Base-by-base conservation (phyloP, 495 filamentous ascomycete genomes). In the Bathelium albidoporum region DNA sequence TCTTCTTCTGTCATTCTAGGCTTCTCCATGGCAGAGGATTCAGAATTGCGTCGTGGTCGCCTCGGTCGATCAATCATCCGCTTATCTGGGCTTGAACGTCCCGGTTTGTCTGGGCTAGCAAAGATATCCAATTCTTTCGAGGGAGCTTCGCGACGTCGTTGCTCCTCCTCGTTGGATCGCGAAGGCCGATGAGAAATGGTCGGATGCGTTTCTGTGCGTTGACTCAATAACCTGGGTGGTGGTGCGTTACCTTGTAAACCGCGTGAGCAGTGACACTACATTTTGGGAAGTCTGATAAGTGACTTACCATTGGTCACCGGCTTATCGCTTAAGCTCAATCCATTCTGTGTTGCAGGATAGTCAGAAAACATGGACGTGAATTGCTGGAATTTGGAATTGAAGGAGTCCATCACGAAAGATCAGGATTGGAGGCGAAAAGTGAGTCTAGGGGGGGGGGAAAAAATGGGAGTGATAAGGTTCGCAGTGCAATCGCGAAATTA, bases 31-130 rank as follows among this genome's bases (percentile, higher is more conserved):
- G 94, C 80, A 0, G 95, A 99, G 0, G 94, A 95, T 62, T 97
- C 95, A 2, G 94, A 97, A 74, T 97, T 97, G 58, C 92, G 87
- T 67, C 95, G 84, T 10, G 83, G 83, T 52, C 88, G 84, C 18
- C 61, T 60, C 11, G 65, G 59, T 55, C 58, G 28, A 18, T 60
- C 58, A n/a, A n/a, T n/a, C 31, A 36, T 36, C n/a, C 58, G 58
- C n/a, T 60, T 43, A 9, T 60, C 58, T 9, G 32, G 58, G 31
- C 32, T 60, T 43, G 58, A 3, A 9, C 58, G 34, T 16, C 32
- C n/a, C 77, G 71, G 69, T 52, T 73, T 73, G 64, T 74, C 66
- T 7, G 72, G 71, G 53, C 68, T 73, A 22, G 81, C 84, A 68
- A 86, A 86, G 16, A 87, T 82, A 58, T 86, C 78, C n/a, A 82